Conservation (phyloP, 352 stramenopile genomes). For the Pythium aristosporum region DNA sequence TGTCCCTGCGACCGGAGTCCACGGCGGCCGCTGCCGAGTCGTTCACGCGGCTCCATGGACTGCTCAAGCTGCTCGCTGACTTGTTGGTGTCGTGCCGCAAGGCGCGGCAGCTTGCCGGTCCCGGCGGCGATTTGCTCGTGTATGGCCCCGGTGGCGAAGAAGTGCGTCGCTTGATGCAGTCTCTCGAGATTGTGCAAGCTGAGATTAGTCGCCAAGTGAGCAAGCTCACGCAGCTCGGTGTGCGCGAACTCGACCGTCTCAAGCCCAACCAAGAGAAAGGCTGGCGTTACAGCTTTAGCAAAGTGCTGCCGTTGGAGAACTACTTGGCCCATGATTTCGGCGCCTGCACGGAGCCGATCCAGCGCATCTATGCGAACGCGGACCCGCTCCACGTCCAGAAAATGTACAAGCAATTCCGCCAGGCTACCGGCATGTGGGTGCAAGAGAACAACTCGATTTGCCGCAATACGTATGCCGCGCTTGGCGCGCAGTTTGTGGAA, state of each 20-base stretch:
- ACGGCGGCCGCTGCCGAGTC: slow-evolving; percentile 58
- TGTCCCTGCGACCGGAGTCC: slow-evolving; percentile 61
- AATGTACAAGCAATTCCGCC: slow-evolving; percentile 86
- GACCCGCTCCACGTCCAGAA: slow-evolving; percentile 81
- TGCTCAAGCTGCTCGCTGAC: slow-evolving; percentile 82
- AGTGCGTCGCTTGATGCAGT: slow-evolving; percentile 81
- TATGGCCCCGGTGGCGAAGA: slow-evolving; percentile 83
- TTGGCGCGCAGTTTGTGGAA: slow-evolving; percentile 69
- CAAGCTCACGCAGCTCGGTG: slow-evolving; percentile 76
- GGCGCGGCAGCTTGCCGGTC: slow-evolving; percentile 73
- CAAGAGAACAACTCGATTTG: slow-evolving; percentile 85
- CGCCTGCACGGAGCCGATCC: slow-evolving; percentile 80
- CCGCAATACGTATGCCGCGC: slow-evolving; percentile 64
- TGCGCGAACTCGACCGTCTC: slow-evolving; percentile 79
- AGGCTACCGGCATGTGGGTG: slow-evolving; percentile 82
- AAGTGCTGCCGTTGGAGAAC: slow-evolving; percentile 78
- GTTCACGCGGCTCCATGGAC: slow-evolving; percentile 73
- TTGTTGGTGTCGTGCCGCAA: slow-evolving; percentile 83
- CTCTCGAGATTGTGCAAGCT: slow-evolving; percentile 69
- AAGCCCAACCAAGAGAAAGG: slow-evolving; percentile 86
- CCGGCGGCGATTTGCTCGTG: slow-evolving; percentile 78
- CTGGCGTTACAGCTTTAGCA: slow-evolving; percentile 85
- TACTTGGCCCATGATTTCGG: slow-evolving; percentile 85
- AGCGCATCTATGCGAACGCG: slow-evolving; percentile 84
- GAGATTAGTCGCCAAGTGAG: slow-evolving; percentile 80